A percentile compares a stretch with the other conserved stretches of the same genome.
These are phyloP conservation scores for Lyophyllum atratum DNA, from an alignment of 768 basidiomycete genomes.

Conservation along the genomic window DNA sequence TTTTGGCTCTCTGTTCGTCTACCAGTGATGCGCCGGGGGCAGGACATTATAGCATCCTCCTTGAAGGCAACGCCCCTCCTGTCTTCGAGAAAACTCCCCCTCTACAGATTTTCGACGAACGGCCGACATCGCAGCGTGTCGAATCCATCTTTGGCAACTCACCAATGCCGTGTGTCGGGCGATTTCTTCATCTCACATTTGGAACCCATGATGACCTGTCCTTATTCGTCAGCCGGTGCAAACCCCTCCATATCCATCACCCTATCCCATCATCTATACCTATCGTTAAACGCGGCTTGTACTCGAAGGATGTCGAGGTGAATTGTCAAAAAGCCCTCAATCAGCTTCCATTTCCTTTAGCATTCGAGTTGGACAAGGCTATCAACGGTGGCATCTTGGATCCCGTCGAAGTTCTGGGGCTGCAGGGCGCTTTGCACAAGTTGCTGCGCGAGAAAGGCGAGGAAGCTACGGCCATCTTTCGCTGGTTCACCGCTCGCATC, in stretches of 20 bases:
- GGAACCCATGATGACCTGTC: background rate
- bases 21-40: background rate
- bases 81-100: background rate
- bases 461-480: background rate
- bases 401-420: background rate
- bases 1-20: background rate
- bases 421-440: background rate
- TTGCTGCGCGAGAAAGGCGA: background rate
- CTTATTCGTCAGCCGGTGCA: background rate
- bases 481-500: slow-evolving; percentile 1
- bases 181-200: slow-evolving; percentile 4
- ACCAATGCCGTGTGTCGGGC: slow-evolving; percentile 3
- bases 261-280: background rate
- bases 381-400: background rate
- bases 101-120: background rate
- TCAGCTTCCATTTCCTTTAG: slow-evolving; percentile 1
- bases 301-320: background rate
- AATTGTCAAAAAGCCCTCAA: background rate
- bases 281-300: background rate
- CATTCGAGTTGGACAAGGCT: slow-evolving; percentile 6
- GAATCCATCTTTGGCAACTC: background rate
- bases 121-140: background rate
- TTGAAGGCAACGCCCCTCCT: background rate
- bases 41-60: background rate
- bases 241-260: background rate